These are phyloP conservation scores for Candida methanosorbosa DNA, from an alignment of 805 yeast genomes.

Conservation along the genomic window DNA sequence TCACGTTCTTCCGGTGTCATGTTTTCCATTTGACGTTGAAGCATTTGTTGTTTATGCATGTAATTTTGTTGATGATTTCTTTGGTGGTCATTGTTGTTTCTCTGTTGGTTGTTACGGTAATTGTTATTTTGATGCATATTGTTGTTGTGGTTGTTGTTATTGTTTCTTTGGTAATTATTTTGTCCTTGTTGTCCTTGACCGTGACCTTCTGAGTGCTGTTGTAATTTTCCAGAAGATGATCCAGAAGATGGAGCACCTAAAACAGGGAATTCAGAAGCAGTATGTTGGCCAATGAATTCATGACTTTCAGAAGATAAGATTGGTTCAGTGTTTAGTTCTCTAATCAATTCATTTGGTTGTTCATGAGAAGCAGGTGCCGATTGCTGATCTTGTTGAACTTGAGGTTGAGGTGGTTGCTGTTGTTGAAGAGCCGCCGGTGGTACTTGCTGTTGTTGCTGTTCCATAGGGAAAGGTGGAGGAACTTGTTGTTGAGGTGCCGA, in stretches of 20 bases:
- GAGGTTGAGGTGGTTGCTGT: conserved; percentile 11
- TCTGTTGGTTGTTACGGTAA: conserved; percentile 2
- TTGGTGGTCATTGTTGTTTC: conserved; percentile 8
- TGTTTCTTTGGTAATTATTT: conserved; percentile 4
- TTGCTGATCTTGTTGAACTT: conserved; percentile 18
- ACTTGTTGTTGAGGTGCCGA: conserved; percentile 4
- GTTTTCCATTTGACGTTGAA: conserved; percentile 27
- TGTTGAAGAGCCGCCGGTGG: conserved; percentile 13
- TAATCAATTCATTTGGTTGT: background rate
- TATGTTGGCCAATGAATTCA: background rate
- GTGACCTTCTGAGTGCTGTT: conserved; percentile 1
- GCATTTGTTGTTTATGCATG: conserved; percentile 17
- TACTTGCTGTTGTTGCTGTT: conserved; percentile 13
- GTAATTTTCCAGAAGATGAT: background rate
- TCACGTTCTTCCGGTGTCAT: conserved; percentile 69
- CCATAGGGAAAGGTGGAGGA: conserved; percentile 8
- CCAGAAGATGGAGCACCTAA: conserved; percentile 4
- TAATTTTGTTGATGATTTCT: conserved; percentile 11
- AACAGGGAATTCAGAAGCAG: conserved; percentile 5
- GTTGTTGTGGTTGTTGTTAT: conserved; percentile 4
- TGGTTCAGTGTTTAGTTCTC: conserved; percentile 2
- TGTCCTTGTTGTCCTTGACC: conserved; percentile 3
- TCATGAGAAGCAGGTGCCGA: conserved; percentile 1
- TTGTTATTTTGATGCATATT: conserved; percentile 2
- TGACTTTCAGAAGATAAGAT: conserved; percentile 1